A percentile compares a stretch with the other conserved stretches of the same genome.
Conservation (phyloP, 495 filamentous ascomycete species). For the Tuber umbilicatum region DNA sequence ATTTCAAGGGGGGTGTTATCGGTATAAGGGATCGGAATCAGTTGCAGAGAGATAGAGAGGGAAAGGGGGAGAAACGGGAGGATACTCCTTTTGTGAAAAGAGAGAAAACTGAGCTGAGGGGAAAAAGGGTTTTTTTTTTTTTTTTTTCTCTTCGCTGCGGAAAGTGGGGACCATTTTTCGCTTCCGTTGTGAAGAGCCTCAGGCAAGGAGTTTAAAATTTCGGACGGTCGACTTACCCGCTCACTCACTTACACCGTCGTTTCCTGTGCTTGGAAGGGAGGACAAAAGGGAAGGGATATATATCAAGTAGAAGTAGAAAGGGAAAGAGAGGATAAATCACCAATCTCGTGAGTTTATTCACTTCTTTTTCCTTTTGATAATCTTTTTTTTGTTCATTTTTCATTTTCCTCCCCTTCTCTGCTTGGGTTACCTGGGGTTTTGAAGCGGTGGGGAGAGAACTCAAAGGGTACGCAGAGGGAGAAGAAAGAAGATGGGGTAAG, state of each 20-base stretch:
- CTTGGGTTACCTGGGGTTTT: slow-evolving; percentile 30
- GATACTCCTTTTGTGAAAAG: slow-evolving; percentile 16
- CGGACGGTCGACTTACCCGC: not conserved
- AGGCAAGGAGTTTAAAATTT: slow-evolving; percentile 3
- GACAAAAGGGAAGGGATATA: not conserved
- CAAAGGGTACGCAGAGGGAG: not conserved
- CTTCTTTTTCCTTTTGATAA: not conserved
- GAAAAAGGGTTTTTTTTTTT: not conserved
- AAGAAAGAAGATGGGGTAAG: not conserved
- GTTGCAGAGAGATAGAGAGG: slow-evolving; percentile 15
- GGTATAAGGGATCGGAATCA: not conserved
- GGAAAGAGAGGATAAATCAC: not conserved
- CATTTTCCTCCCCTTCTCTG: slow-evolving; percentile 20
- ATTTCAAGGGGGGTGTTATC: not conserved
- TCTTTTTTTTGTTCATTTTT: not conserved
- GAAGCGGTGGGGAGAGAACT: slow-evolving; percentile 21
- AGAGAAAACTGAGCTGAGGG: slow-evolving; percentile 25
- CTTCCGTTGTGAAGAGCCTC: not conserved
- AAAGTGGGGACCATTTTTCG: not conserved
- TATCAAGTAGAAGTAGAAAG: not conserved
- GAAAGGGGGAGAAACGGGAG: slow-evolving; percentile 9
- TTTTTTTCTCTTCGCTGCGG: not conserved
- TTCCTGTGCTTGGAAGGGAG: not conserved
- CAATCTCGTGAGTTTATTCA: not conserved
- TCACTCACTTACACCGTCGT: not conserved